Conservation (phyloP, 805 yeast genomes). For the Helenozyma baotianmanensis region DNA sequence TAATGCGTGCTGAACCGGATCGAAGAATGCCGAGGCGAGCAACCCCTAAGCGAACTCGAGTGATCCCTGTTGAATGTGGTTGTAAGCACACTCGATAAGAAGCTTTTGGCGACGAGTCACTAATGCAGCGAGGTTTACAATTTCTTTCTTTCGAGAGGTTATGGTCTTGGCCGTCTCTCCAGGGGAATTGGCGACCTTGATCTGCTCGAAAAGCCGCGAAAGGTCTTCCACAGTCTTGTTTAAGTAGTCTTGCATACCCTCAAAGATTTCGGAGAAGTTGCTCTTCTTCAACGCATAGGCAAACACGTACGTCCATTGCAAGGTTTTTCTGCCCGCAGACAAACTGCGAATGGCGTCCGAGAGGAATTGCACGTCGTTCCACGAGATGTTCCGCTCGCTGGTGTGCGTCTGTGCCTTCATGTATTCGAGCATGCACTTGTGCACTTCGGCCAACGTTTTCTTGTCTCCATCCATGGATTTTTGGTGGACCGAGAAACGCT, state of each 20-base stretch:
- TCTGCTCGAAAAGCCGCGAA: conserved; percentile 52
- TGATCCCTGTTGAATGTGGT: conserved; percentile 34
- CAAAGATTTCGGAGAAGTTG: conserved; percentile 59
- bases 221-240: conserved; percentile 65
- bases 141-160: conserved; percentile 29
- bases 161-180: conserved; percentile 26
- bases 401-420: conserved; percentile 52
- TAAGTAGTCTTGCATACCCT: conserved; percentile 62
- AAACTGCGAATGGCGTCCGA: conserved; percentile 66
- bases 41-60: conserved; percentile 17
- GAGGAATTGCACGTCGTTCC: conserved; percentile 86
- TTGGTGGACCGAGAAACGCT: conserved; percentile 71
- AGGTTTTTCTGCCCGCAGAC: conserved; percentile 63
- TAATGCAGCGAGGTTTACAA: conserved; percentile 41
- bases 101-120: conserved; percentile 37
- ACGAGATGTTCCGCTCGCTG: conserved; percentile 39
- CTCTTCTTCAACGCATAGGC: conserved; percentile 59
- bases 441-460: conserved; percentile 57
- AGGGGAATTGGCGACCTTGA: conserved; percentile 25
- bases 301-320: conserved; percentile 90
- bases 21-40: background rate
- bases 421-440: conserved; percentile 55
- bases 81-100: conserved; percentile 41
- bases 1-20: too few species aligned
- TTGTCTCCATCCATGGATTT: conserved; percentile 70